Conservation (phyloP, 306 rosid species). For the Castanea crenata region DNA sequence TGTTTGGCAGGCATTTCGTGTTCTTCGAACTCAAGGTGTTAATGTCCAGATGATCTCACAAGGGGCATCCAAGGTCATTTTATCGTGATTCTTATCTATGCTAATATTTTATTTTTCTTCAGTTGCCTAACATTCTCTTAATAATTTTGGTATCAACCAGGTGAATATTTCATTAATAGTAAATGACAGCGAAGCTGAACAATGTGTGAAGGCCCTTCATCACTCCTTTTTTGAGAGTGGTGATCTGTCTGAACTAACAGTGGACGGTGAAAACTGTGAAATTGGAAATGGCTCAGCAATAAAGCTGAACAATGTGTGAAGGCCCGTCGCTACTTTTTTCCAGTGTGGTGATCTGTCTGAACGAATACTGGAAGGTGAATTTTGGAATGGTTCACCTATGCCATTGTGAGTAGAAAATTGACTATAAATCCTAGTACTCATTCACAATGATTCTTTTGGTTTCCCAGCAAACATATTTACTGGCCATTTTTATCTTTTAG, state of each 20-base stretch:
- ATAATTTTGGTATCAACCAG: slow-evolving; percentile 35
- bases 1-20: slow-evolving; percentile 68
- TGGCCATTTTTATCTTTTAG: not conserved
- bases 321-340: slow-evolving; percentile 20
- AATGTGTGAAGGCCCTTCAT: slow-evolving; percentile 80
- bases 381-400: slow-evolving; percentile 5
- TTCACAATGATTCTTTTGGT: not conserved
- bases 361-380: not conserved
- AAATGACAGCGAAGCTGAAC: slow-evolving; percentile 80
- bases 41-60: slow-evolving; percentile 99
- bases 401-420: not conserved
- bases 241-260: slow-evolving; percentile 27
- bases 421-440: not conserved
- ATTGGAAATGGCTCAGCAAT: slow-evolving; percentile 12
- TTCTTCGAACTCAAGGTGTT: slow-evolving; percentile 75
- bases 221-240: slow-evolving; percentile 60
- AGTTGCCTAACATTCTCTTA: not conserved
- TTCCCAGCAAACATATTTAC: not conserved
- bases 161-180: slow-evolving; percentile 91
- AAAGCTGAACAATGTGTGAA: slow-evolving; percentile 24
- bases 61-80: slow-evolving; percentile 92
- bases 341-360: slow-evolving; percentile 10
- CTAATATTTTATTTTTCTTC: slow-evolving; percentile 3
- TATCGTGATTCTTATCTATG: slow-evolving; percentile 10
- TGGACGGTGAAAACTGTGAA: not conserved